A percentile compares a stretch with the other conserved stretches of the same genome.
Evolutionary conservation across 2,329 filamentous ascomycete genomes (phyloP).

Genomic region (Diplodia scrobiculata): DNA sequence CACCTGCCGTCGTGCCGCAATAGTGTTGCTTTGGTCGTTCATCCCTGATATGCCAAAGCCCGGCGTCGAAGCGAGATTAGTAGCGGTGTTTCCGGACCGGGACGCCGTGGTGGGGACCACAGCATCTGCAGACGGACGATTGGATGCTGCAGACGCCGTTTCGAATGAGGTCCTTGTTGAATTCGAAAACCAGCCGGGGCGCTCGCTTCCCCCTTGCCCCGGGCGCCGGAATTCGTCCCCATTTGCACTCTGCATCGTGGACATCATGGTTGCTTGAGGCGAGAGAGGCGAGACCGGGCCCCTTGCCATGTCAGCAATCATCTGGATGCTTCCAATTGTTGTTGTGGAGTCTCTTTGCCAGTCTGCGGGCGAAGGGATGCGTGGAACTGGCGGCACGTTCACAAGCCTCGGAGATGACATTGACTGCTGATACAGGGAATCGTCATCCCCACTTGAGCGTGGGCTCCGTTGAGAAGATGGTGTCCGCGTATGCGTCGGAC

Average conservation of each 20-base stretch:
- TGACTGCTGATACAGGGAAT: slow-evolving; percentile 7
- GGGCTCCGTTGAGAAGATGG: slow-evolving; percentile 14
- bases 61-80: slow-evolving; percentile 8
- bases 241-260: background rate
- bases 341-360: slow-evolving; percentile 18
- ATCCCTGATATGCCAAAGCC: background rate
- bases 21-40: background rate
- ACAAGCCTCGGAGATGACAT: slow-evolving; percentile 9
- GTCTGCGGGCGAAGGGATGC: background rate
- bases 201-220: background rate
- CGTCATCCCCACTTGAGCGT: slow-evolving; percentile 14
- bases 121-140: slow-evolving; percentile 1
- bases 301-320: slow-evolving; percentile 4
- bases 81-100: slow-evolving; percentile 3
- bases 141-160: background rate
- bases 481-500: background rate
- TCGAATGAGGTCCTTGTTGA: slow-evolving; percentile 5
- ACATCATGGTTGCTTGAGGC: background rate
- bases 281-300: background rate
- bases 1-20: background rate
- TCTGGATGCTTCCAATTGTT: slow-evolving; percentile 3
- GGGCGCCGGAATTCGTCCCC: background rate
- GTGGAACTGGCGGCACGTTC: slow-evolving; percentile 9
- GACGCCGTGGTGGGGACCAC: slow-evolving; percentile 4
- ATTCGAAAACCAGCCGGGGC: background rate